phyloP scores from a whole-genome alignment of 768 basidiomycete genomes.

The Filobasidium floriforme region DNA sequence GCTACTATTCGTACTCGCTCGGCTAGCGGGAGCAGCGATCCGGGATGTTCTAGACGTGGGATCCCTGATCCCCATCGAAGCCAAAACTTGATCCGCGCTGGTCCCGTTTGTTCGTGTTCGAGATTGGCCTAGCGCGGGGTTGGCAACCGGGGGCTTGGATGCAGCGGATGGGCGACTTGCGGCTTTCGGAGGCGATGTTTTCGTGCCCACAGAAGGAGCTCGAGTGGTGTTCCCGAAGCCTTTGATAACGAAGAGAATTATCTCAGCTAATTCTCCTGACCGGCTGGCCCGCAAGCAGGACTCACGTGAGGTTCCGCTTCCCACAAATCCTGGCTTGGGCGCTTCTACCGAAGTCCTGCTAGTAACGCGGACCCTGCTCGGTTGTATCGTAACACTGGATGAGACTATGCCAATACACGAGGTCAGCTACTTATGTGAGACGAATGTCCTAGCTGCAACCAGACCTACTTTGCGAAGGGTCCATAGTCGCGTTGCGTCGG shows the following conservation, averaged over 20 bases:
- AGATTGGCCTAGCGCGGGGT: neutral
- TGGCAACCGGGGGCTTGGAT: neutral
- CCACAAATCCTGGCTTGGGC: neutral
- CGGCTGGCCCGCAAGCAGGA: neutral
- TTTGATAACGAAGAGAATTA: neutral
- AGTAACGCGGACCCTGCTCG: neutral
- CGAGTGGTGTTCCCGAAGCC: neutral
- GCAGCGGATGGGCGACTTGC: too few relatives aligned
- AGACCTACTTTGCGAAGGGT: neutral
- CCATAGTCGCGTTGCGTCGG: neutral
- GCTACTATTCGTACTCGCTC: neutral
- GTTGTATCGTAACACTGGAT: too few relatives aligned
- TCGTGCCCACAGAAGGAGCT: neutral
- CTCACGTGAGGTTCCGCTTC: constrained; percentile 1
- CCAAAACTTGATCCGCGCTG: constrained; percentile 4
- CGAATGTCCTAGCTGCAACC: neutral
- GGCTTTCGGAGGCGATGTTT: neutral
- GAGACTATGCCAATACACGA: too few relatives aligned
- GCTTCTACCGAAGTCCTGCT: neutral
- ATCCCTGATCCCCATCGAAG: constrained; percentile 3
- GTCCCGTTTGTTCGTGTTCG: constrained; percentile 2
- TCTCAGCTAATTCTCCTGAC: neutral
- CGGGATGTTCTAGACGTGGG: neutral
- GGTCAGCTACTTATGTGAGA: neutral
- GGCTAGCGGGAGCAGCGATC: neutral